A percentile compares a stretch with the other conserved stretches of the same genome.
Evolutionary conservation across 495 filamentous ascomycete genomes (phyloP).

Genomic region (Amphirosellinia nigrospora): DNA sequence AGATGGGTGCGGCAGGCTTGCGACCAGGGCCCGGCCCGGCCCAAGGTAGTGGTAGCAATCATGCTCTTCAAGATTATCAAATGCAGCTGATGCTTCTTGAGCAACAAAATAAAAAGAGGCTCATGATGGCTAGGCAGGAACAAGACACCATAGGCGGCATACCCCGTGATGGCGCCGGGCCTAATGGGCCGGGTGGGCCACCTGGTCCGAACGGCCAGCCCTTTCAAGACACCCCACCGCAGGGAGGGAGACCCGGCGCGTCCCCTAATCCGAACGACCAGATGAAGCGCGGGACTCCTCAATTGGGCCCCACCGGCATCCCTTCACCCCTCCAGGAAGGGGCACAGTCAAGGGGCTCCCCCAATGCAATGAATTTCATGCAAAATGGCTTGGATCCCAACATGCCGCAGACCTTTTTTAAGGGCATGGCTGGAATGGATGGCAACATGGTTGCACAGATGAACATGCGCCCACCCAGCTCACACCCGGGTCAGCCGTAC

Average conservation of each 20-base stretch:
- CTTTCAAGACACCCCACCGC: slow-evolving; percentile 78
- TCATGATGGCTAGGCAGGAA: slow-evolving; percentile 97
- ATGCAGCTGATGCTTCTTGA: slow-evolving; percentile 99
- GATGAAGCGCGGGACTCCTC: slow-evolving; percentile 89
- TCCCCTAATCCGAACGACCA: slow-evolving; percentile 90
- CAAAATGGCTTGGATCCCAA: slow-evolving; percentile 70
- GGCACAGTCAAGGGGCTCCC: slow-evolving; percentile 77
- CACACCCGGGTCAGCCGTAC: slow-evolving; percentile 72
- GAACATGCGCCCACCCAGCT: slow-evolving; percentile 85
- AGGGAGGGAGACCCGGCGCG: slow-evolving; percentile 77
- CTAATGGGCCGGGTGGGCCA: slow-evolving; percentile 57
- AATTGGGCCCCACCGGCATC: slow-evolving; percentile 78
- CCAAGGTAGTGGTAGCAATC: slow-evolving; percentile 72
- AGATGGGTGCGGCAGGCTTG: slow-evolving; percentile 59
- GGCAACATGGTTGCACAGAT: slow-evolving; percentile 62
- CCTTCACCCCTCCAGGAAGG: slow-evolving; percentile 85
- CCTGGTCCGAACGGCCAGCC: slow-evolving; percentile 58
- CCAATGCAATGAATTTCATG: slow-evolving; percentile 79
- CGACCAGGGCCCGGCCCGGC: slow-evolving; percentile 61
- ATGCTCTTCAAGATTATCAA: slow-evolving; percentile 97
- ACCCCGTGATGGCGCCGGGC: slow-evolving; percentile 54
- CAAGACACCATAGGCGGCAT: slow-evolving; percentile 74
- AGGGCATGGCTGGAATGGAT: slow-evolving; percentile 58
- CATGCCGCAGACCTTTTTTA: slow-evolving; percentile 56
- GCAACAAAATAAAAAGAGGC: slow-evolving; percentile 96